Evolutionary conservation across 805 yeast species (phyloP), one percentile per base, ranked within the genome.

Genomic region (Saccharomycopsis lassenensis): DNA sequence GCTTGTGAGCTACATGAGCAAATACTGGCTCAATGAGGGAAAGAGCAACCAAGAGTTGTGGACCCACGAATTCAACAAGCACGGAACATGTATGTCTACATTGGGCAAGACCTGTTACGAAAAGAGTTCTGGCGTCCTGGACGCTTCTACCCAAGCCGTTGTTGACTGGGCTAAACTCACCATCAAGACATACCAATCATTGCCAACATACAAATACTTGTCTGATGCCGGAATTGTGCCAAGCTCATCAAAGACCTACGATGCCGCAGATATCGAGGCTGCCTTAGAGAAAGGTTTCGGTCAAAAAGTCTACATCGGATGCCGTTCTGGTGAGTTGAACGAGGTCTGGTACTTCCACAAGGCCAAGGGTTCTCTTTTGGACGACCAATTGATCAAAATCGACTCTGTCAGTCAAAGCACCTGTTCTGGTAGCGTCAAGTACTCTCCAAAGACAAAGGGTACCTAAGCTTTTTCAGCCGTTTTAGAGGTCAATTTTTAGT

Each of bases 31-130:
- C 52, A 77, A 79, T 49, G 69, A 67, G 49, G 71, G 70, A 33
- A 83, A 83, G 7, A 54, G 68, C 39, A 87, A 80, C 52, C 76
- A 71, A 41, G 51, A 65, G 5, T 60, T 87, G 33, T 87, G 95
- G 95, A 66, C 71, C 24, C 95, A 87, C 57, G 95, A 87, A 57
- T 87, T 71, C 65, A 86, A 87, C 61, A 87, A 86, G 55, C 96
- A 87, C 54, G 96, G 89, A 16, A 85, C 95, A 7, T 87, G 96
- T 59, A 75, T 85, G 67, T 71, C 76, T 33, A 85, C 95, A 1
- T 60, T 87, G 31, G 41, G 31, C 14, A 20, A 22, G n/a, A 26
- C 24, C 11, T 37, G 41, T 19, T 37, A 33, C 34, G 15, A 22
- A 11, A 21, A 20, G 27, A 14, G 7, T 29, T 14, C 29, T 25